Conservation (phyloP, 148 eudicot genomes). For the Fagopyrum homotropicum region DNA sequence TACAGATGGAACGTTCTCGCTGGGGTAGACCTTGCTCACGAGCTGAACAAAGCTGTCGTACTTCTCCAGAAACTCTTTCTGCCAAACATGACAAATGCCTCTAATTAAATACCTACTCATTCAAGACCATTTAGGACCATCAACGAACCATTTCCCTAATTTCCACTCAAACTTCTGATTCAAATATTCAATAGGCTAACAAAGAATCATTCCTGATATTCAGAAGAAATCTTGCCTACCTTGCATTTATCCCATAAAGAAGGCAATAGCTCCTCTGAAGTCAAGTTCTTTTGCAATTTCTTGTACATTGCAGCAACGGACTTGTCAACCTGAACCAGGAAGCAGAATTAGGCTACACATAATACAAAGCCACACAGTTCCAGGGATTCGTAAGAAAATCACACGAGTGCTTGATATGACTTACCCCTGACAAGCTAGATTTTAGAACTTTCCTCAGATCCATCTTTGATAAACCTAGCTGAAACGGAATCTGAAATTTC, state of each 20-base stretch:
- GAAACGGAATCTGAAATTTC: slow-evolving; percentile 69
- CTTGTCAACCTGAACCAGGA: slow-evolving; percentile 65
- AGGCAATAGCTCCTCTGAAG: slow-evolving; percentile 86
- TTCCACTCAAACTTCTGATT: neutral
- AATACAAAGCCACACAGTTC: neutral
- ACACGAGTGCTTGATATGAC: slow-evolving; percentile 16
- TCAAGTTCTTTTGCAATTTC: slow-evolving; percentile 77
- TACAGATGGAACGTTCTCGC: slow-evolving; percentile 68
- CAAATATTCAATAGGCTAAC: neutral
- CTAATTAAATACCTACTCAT: neutral
- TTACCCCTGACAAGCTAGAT: slow-evolving; percentile 84
- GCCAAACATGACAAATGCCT: slow-evolving; percentile 19
- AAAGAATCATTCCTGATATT: neutral
- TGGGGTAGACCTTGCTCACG: slow-evolving; percentile 74
- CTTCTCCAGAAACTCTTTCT: slow-evolving; percentile 94
- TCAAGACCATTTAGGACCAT: neutral
- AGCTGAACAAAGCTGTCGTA: slow-evolving; percentile 86
- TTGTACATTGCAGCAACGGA: slow-evolving; percentile 74
- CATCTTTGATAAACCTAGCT: slow-evolving; percentile 77
- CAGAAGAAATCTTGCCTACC: slow-evolving; percentile 29
- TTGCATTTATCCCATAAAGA: slow-evolving; percentile 98
- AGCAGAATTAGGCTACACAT: neutral
- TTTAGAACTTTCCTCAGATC: slow-evolving; percentile 92
- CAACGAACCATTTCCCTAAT: too few species aligned
- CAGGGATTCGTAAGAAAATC: neutral